Conservation (phyloP, 108 stramenopile species). For the Aurantiochytrium sp. region DNA sequence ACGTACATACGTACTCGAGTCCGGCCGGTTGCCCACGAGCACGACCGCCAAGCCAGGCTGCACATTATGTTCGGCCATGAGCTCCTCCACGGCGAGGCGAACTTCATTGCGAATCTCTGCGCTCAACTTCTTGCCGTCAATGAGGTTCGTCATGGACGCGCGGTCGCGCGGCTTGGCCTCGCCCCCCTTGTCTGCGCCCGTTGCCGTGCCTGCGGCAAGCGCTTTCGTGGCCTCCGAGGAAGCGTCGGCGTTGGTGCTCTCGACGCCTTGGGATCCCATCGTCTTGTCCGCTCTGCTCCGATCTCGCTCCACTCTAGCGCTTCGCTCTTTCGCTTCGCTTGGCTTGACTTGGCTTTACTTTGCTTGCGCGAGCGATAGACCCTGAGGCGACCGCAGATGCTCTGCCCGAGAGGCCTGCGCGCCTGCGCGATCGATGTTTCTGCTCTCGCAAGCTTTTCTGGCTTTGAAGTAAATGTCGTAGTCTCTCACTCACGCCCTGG, state of each 20-base stretch:
- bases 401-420: no score
- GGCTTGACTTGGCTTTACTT: no score
- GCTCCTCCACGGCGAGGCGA: neutral
- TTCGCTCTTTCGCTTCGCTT: no score
- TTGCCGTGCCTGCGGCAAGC: neutral
- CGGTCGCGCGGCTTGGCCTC: neutral
- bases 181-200: neutral
- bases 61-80: neutral
- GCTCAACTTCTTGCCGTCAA: slow-evolving; percentile 1
- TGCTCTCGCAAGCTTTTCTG: no score
- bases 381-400: no score
- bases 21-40: slow-evolving; percentile 71
- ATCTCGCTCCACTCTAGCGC: no score
- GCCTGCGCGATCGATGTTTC: no score
- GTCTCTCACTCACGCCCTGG: no score
- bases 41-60: neutral
- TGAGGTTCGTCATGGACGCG: neutral
- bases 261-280: no score
- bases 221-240: neutral
- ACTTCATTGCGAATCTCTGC: slow-evolving; percentile 4
- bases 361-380: no score
- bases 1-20: slow-evolving; percentile 90
- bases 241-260: neutral
- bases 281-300: no score
- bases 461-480: no score